These are phyloP conservation scores for Russula dissimulans DNA, from an alignment of 768 basidiomycete genomes.

Conservation along the genomic window DNA sequence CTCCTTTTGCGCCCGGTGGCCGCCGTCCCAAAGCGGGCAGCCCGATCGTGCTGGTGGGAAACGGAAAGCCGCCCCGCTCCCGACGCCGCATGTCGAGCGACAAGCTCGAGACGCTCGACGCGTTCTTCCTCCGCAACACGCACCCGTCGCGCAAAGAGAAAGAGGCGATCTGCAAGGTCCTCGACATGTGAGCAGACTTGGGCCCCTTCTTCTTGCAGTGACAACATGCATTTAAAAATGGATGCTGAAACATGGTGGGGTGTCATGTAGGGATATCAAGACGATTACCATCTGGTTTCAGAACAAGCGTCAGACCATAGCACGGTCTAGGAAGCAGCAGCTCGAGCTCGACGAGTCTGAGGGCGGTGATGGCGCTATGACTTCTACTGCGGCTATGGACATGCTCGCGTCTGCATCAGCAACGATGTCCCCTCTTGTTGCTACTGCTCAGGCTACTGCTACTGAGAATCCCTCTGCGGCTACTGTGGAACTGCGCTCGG, in stretches of 20 bases:
- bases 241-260: background rate
- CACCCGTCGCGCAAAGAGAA: slow-evolving; percentile 39
- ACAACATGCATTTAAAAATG: background rate
- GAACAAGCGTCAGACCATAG: slow-evolving; percentile 57
- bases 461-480: background rate
- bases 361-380: background rate
- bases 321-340: slow-evolving; percentile 27
- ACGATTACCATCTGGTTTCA: slow-evolving; percentile 71
- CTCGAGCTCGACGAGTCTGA: slow-evolving; percentile 3
- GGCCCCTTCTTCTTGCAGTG: background rate
- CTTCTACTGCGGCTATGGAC: slow-evolving; percentile 6
- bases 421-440: slow-evolving; percentile 10
- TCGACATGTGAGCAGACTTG: slow-evolving; percentile 29
- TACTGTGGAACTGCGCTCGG: background rate
- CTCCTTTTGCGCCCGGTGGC: background rate
- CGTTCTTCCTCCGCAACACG: slow-evolving; percentile 28
- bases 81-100: slow-evolving; percentile 33
- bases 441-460: background rate
- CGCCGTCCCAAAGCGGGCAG: background rate
- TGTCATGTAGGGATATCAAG: slow-evolving; percentile 33
- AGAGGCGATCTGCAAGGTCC: slow-evolving; percentile 30
- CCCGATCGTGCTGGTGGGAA: background rate
- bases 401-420: slow-evolving; percentile 16
- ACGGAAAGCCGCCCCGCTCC: slow-evolving; percentile 22
- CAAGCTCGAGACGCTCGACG: slow-evolving; percentile 30